Conservation (phyloP, 148 eudicot genomes). For the Fagopyrum tataricum region DNA sequence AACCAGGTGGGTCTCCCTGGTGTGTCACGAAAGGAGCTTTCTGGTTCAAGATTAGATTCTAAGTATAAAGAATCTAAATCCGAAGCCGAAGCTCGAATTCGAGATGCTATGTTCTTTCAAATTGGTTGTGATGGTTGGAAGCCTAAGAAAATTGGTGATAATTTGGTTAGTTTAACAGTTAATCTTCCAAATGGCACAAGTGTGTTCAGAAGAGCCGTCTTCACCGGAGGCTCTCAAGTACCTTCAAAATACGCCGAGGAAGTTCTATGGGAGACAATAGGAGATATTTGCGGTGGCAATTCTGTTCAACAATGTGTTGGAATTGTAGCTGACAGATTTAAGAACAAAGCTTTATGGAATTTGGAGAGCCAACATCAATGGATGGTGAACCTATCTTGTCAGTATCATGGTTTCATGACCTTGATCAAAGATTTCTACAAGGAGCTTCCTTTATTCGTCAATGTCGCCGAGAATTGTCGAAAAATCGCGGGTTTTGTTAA, state of each 20-base stretch:
- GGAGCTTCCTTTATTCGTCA: conserved; percentile 70
- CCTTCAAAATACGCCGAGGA: conserved; percentile 76
- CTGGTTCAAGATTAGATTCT: conserved; percentile 60
- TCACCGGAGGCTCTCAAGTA: conserved; percentile 41
- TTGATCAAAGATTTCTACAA: conserved; percentile 74
- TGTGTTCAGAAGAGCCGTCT: conserved; percentile 68
- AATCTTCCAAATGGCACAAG: conserved; percentile 87
- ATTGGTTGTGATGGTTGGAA: conserved; percentile 80
- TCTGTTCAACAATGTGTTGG: conserved; percentile 69
- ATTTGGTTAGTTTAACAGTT: conserved; percentile 60
- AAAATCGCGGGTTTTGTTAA: conserved; percentile 68
- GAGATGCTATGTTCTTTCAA: conserved; percentile 84
- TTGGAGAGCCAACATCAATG: conserved; percentile 74
- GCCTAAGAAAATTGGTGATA: conserved; percentile 33
- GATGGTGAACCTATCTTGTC: conserved; percentile 91
- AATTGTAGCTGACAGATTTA: conserved; percentile 80
- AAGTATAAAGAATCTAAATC: conserved; percentile 55
- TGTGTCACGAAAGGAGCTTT: conserved; percentile 42
- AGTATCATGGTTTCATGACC: conserved; percentile 56
- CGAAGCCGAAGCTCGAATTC: conserved; percentile 54
- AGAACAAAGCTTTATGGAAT: conserved; percentile 59
- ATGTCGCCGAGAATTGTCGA: conserved; percentile 57
- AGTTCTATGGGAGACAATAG: conserved; percentile 62
- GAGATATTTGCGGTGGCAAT: conserved; percentile 69
- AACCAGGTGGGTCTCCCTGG: conserved; percentile 63